Evolutionary conservation across 306 rosid genomes (phyloP).

Genomic region (Cucurbita moschata): DNA sequence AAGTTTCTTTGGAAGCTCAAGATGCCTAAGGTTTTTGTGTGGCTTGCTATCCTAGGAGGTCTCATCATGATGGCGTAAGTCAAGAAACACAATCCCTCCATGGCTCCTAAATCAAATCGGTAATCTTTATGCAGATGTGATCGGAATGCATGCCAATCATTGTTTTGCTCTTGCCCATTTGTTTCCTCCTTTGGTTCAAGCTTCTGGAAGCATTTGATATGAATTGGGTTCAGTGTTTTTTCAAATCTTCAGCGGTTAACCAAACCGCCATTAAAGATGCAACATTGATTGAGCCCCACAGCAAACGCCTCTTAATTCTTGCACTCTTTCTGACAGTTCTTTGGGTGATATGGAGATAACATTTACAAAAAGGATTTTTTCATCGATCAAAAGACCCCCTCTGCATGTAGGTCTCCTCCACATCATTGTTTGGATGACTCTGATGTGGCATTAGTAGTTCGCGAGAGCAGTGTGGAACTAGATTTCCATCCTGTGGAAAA

Average conservation of each 20-base stretch:
- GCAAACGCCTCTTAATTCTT: too few relatives aligned
- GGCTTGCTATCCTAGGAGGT: not conserved
- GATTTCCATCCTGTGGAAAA: too few relatives aligned
- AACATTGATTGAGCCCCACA: too few relatives aligned
- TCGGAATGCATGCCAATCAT: not conserved
- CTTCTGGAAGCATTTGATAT: not conserved
- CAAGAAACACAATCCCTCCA: not conserved
- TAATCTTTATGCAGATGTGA: not conserved
- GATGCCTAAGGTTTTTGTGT: not conserved
- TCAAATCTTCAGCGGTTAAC: not conserved
- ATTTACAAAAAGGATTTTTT: too few relatives aligned
- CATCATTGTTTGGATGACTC: too few relatives aligned
- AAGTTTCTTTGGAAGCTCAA: not conserved
- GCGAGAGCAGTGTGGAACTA: too few relatives aligned
- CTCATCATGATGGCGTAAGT: not conserved
- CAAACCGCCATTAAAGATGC: too few relatives aligned
- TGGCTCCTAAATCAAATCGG: not conserved
- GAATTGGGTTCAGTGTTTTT: not conserved
- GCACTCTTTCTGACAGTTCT: too few relatives aligned
- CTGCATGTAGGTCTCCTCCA: too few relatives aligned
- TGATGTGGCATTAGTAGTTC: too few relatives aligned
- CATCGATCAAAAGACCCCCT: too few relatives aligned
- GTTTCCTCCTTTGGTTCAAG: not conserved
- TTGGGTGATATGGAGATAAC: too few relatives aligned
- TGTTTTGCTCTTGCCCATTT: not conserved